Base-by-base conservation (phyloP, 2,329 filamentous ascomycete species). In the Sordariomycetes sp. region DNA sequence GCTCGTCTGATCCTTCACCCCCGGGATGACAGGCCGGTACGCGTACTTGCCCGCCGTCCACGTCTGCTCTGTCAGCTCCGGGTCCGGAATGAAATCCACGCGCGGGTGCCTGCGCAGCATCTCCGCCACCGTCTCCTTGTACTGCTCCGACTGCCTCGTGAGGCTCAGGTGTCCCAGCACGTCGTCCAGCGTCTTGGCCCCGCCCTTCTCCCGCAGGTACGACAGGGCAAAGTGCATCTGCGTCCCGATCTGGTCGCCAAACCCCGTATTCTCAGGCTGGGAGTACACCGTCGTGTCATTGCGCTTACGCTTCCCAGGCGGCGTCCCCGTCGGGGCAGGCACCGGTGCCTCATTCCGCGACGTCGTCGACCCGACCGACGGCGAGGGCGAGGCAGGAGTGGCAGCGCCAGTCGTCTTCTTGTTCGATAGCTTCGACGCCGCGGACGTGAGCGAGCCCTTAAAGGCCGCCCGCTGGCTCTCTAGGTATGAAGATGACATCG, bases 171-270 rank as follows among this genome's bases (percentile, higher is more conserved):
- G 94, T 63, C 85, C 81, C 64, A 94, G 80, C 63, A 96, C 86
- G 62, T 92, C 86, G 54, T 80, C 74, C 59, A 95, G 87, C 39
- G 79, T 80, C 67, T 90, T 81, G 57, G 86, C 74, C 59, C 81
- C 81, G 68, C 85, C 85, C 67, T 85, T 82, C 62, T 82, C 82
- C 72, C 86, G 86, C 59, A 96, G 82, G 68, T 90, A 89, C 61
- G 91, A 84, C 67, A 95, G 85, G 22, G 90, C 89, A 72, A 90
- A 96, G 59, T 87, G 82, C 67, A 96, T 85, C 69, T 95, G 89
- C 13, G 90, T 95, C 75, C 90, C 85, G 68, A 94, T 84, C 69
- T 92, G 86, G 60, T 79, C 79, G 62, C 90, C 90, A 56, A 85
- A 88, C 66, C 85, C 86, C 17, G 84, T 89, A 65, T 86, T 84